A percentile compares a stretch with the other conserved stretches of the same genome.
Conservation (phyloP, 495 filamentous ascomycete genomes). For the Aspergillus olivimuriae region DNA sequence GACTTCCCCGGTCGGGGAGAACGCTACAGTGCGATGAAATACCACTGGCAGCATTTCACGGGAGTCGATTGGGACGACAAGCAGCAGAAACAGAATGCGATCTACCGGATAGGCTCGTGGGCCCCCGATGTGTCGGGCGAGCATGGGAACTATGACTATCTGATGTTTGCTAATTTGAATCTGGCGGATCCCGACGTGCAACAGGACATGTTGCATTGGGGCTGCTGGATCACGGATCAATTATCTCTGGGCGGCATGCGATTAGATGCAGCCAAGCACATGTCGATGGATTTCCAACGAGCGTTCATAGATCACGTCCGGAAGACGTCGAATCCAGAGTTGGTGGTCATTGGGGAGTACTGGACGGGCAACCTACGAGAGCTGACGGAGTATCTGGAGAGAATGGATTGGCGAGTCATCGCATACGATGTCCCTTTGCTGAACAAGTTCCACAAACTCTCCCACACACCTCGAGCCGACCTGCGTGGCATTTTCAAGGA, state of each 20-base stretch:
- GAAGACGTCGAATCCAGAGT: constrained; percentile 38
- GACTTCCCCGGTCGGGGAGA: constrained; percentile 58
- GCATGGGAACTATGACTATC: constrained; percentile 68
- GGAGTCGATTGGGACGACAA: constrained; percentile 62
- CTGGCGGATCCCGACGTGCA: constrained; percentile 58
- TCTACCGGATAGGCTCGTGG: constrained; percentile 68
- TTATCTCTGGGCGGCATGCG: constrained; percentile 61
- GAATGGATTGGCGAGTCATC: constrained; percentile 50
- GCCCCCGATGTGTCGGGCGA: constrained; percentile 56
- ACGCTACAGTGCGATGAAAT: constrained; percentile 55
- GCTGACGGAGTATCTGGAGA: constrained; percentile 52
- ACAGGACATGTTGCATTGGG: constrained; percentile 60
- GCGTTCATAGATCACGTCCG: constrained; percentile 53
- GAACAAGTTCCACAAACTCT: constrained; percentile 54
- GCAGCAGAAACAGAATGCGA: constrained; percentile 53
- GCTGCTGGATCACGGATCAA: constrained; percentile 54
- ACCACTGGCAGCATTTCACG: constrained; percentile 65
- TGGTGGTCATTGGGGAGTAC: constrained; percentile 69
- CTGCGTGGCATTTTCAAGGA: constrained; percentile 55
- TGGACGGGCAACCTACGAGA: constrained; percentile 55
- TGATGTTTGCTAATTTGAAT: constrained; percentile 64
- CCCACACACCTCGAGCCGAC: constrained; percentile 47
- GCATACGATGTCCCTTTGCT: constrained; percentile 66
- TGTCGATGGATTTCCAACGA: constrained; percentile 55
- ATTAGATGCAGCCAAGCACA: constrained; percentile 70